Conservation (phyloP, 345 rosid genomes). For the Corchorus olitorius region DNA sequence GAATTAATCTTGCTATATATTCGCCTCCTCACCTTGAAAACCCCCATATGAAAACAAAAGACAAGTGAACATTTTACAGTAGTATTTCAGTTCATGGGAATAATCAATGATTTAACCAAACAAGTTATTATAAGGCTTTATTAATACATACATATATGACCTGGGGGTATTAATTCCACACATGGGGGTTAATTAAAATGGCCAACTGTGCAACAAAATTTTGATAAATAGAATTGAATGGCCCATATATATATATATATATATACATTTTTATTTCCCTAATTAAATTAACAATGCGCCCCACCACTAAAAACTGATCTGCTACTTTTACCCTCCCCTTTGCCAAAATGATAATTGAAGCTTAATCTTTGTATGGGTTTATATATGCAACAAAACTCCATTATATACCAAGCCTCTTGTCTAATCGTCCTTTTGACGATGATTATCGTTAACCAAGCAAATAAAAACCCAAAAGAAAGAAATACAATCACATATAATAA, state of each 20-base stretch:
- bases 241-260: background rate
- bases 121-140: background rate
- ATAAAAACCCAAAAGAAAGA: no score
- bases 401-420: no score
- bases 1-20: no score
- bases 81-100: background rate
- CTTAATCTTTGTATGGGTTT: background rate
- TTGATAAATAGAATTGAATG: conserved; percentile 5
- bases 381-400: background rate
- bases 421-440: no score
- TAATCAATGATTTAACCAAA: background rate
- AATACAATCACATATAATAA: no score
- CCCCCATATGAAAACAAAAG: no score
- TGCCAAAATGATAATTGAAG: background rate
- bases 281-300: background rate
- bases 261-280: conserved; percentile 7
- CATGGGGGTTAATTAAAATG: conserved; percentile 13
- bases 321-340: background rate
- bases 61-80: no score
- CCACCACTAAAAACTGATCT: conserved; percentile 16
- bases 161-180: conserved; percentile 6
- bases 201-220: conserved; percentile 12
- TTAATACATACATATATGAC: background rate
- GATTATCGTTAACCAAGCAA: no score
- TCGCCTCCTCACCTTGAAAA: no score